Conservation (phyloP, 139 green algal species). For the Bryopsis sp. region DNA sequence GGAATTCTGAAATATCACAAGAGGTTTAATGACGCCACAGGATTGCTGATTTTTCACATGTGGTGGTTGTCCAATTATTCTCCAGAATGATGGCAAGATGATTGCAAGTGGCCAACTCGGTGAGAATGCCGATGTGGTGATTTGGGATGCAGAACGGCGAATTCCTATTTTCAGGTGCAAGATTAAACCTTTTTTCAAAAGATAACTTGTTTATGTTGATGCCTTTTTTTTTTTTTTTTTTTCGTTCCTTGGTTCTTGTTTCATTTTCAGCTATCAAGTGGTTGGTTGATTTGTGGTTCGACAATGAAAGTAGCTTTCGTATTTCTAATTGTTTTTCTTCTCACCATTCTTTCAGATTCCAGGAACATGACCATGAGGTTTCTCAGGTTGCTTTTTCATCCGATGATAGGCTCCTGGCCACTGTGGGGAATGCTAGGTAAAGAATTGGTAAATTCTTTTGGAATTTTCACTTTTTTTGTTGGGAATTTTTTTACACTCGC, state of each 20-base stretch:
- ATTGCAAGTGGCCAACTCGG: slow-evolving; percentile 30
- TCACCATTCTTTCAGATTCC: too few species aligned
- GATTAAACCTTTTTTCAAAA: too few species aligned
- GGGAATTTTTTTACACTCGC: neutral
- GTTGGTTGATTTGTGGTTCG: neutral
- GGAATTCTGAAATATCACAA: too few species aligned
- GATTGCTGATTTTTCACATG: too few species aligned
- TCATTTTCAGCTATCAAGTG: neutral
- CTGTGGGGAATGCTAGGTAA: slow-evolving; percentile 26
- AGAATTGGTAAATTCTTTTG: neutral
- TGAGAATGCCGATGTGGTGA: slow-evolving; percentile 35
- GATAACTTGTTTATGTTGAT: neutral
- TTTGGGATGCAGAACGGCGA: slow-evolving; percentile 30
- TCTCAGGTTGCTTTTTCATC: slow-evolving; percentile 30
- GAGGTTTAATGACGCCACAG: too few species aligned
- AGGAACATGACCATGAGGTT: slow-evolving; percentile 43
- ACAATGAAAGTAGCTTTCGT: neutral
- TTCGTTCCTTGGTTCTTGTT: neutral
- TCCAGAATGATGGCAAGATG: slow-evolving; percentile 25
- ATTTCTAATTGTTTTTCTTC: neutral
- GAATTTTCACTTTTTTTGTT: neutral
- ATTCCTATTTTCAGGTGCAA: neutral
- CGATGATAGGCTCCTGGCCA: slow-evolving; percentile 37
- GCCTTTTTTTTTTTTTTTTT: neutral
- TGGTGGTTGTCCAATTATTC: too few species aligned